Evolutionary conservation across 1,284 basidiomycete genomes (phyloP).

Genomic region (Moesziomyces aphidis): DNA sequence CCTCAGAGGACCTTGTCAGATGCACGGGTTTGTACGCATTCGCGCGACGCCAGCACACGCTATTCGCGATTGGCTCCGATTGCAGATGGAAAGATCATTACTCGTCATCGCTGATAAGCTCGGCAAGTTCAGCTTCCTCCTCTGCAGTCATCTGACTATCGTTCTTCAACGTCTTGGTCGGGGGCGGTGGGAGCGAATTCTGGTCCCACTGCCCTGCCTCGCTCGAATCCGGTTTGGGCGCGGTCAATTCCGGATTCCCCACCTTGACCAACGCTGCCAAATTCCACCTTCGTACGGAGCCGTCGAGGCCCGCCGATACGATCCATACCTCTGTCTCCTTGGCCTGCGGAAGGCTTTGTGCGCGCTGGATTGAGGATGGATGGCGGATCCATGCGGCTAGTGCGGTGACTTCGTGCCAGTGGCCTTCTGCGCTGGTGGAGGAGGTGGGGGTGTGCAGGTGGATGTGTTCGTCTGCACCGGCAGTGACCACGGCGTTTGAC

Average conservation of each 20-base stretch:
- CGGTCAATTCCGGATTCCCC: slow-evolving; percentile 1
- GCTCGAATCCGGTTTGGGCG: neutral
- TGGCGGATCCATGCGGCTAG: slow-evolving; percentile 30
- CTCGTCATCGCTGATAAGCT: slow-evolving; percentile 41
- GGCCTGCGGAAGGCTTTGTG: neutral
- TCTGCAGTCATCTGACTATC: slow-evolving; percentile 45
- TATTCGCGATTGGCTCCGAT: no score
- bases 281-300: slow-evolving; percentile 50
- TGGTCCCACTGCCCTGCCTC: slow-evolving; percentile 4
- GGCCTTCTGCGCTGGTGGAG: slow-evolving; percentile 32
- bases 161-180: neutral
- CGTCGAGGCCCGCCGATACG: slow-evolving; percentile 49
- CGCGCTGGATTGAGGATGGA: neutral
- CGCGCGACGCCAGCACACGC: no score
- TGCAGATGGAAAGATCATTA: neutral
- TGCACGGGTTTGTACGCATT: no score
- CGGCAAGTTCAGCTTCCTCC: slow-evolving; percentile 59
- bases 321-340: slow-evolving; percentile 23
- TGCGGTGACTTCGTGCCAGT: slow-evolving; percentile 57
- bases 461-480: slow-evolving; percentile 34
- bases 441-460: slow-evolving; percentile 9
- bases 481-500: slow-evolving; percentile 19
- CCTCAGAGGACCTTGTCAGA: no score
- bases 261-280: slow-evolving; percentile 1
- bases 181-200: slow-evolving; percentile 6